Evolutionary conservation across 2,329 filamentous ascomycete genomes (phyloP).

Genomic region (Colletotrichum sp.): DNA sequence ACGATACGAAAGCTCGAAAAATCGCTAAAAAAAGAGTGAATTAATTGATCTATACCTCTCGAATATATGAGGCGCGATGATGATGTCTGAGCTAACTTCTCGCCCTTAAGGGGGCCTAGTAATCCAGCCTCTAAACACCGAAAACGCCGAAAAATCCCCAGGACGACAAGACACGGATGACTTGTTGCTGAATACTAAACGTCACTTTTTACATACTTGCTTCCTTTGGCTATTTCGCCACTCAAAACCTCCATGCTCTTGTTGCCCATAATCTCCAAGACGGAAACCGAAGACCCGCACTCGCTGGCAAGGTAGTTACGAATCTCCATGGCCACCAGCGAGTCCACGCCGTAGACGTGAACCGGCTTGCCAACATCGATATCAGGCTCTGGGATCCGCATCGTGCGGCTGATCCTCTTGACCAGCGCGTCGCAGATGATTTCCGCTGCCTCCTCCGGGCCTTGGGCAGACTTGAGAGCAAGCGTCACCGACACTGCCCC

Average conservation of each 20-base stretch:
- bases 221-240: neutral
- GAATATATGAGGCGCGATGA: too few species aligned
- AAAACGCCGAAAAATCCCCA: too few species aligned
- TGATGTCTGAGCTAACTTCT: too few species aligned
- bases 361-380: neutral
- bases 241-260: neutral
- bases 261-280: neutral
- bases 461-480: neutral
- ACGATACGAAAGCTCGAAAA: too few species aligned
- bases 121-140: too few species aligned
- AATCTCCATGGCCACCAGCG: neutral
- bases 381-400: neutral
- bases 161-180: neutral
- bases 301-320: neutral
- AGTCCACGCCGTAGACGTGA: constrained; percentile 1
- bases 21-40: too few species aligned
- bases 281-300: neutral
- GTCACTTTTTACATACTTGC: neutral
- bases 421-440: neutral
- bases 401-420: neutral
- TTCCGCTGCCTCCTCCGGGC: neutral
- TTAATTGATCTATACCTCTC: too few species aligned
- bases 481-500: neutral
- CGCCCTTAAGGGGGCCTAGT: too few species aligned
- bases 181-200: neutral